A percentile compares a stretch with the other conserved stretches of the same genome.
phyloP scores from a whole-genome alignment of 768 basidiomycete genomes.

The Cyclocybe cylindracea region DNA sequence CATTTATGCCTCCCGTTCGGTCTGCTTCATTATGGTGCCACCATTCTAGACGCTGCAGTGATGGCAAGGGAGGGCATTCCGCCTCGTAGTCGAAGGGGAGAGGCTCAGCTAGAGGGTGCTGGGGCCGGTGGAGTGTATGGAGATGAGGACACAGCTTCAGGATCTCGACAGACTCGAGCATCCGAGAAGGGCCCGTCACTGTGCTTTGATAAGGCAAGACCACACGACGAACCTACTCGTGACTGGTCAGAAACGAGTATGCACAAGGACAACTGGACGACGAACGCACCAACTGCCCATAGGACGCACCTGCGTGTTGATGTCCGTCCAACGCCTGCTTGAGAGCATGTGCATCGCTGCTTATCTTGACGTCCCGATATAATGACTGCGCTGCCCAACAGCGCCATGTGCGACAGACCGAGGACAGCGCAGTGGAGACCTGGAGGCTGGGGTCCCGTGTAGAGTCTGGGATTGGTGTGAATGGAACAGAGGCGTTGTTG shows the following conservation, averaged over 20 bases:
- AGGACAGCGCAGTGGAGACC: conserved; percentile 42
- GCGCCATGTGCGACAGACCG: conserved; percentile 63
- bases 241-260: conserved; percentile 7
- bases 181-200: conserved; percentile 32
- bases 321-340: conserved; percentile 27
- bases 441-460: conserved; percentile 26
- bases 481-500: conserved; percentile 43
- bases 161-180: conserved; percentile 43
- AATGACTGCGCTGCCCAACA: conserved; percentile 44
- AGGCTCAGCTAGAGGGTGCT: conserved; percentile 20
- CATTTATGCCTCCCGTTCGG: conserved; percentile 67
- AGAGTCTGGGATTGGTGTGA: conserved; percentile 38
- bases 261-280: neutral
- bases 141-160: conserved; percentile 49
- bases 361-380: conserved; percentile 55
- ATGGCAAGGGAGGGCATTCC: conserved; percentile 43
- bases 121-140: conserved; percentile 57
- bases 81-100: conserved; percentile 57
- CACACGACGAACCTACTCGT: conserved; percentile 50
- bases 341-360: conserved; percentile 23
- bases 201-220: conserved; percentile 62
- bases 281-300: conserved; percentile 31
- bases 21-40: conserved; percentile 62
- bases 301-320: conserved; percentile 19
- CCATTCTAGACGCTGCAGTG: conserved; percentile 68